These are phyloP conservation scores for Pochonia chlamydosporia DNA, from an alignment of 2,329 filamentous ascomycete genomes.

Conservation along the genomic window DNA sequence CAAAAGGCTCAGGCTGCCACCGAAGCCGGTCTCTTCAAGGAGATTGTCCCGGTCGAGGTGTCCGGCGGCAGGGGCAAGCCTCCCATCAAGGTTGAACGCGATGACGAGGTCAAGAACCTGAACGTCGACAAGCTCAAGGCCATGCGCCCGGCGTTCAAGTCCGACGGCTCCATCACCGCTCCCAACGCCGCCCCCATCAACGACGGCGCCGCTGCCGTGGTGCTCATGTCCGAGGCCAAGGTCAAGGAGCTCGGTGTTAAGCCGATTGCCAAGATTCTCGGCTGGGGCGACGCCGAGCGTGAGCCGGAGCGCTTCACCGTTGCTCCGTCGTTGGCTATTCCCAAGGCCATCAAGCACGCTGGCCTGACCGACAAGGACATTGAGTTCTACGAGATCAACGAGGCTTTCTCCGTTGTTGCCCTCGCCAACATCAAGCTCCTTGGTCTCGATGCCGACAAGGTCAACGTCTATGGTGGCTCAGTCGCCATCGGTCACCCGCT, in stretches of 20 bases:
- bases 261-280: slow-evolving; percentile 92
- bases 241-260: slow-evolving; percentile 87
- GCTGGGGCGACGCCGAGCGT: slow-evolving; percentile 92
- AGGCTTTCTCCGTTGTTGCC: slow-evolving; percentile 95
- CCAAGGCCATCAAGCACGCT: slow-evolving; percentile 95
- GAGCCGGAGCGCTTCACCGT: slow-evolving; percentile 94
- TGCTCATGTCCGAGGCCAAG: slow-evolving; percentile 91
- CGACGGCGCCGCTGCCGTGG: slow-evolving; percentile 86
- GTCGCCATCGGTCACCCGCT: slow-evolving; percentile 95
- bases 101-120: slow-evolving; percentile 95
- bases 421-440: slow-evolving; percentile 95
- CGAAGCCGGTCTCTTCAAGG: slow-evolving; percentile 74
- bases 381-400: slow-evolving; percentile 98
- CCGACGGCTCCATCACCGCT: slow-evolving; percentile 86
- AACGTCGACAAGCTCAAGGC: slow-evolving; percentile 76
- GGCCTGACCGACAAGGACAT: slow-evolving; percentile 71
- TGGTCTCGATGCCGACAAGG: slow-evolving; percentile 70
- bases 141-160: slow-evolving; percentile 78
- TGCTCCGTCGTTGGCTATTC: slow-evolving; percentile 86
- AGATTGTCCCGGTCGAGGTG: slow-evolving; percentile 88
- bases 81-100: slow-evolving; percentile 68
- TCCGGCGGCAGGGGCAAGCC: slow-evolving; percentile 88
- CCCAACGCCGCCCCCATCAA: slow-evolving; percentile 96
- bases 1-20: slow-evolving; percentile 86
- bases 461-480: slow-evolving; percentile 92